Conservation (phyloP, 78 protist species). For the Tieghemostelium lacteum region DNA sequence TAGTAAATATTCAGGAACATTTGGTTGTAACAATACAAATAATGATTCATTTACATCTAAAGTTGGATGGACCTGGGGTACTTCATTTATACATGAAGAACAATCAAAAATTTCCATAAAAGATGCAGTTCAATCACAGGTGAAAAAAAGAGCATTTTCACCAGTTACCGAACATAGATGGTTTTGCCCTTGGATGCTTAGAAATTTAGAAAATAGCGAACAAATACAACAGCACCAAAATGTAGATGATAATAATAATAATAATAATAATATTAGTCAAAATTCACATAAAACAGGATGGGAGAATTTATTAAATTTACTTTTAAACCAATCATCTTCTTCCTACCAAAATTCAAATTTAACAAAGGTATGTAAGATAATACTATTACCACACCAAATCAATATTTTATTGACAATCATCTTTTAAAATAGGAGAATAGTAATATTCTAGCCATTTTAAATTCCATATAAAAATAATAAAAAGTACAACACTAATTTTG, state of each 20-base stretch:
- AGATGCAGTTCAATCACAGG: neutral
- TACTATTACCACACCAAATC: too few relatives aligned
- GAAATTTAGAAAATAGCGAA: neutral
- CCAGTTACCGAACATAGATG: constrained; percentile 66
- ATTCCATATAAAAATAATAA: too few relatives aligned
- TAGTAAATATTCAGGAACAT: neutral
- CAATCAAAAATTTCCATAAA: neutral
- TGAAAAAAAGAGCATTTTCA: constrained; percentile 6
- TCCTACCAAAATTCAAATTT: too few relatives aligned
- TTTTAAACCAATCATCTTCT: constrained; percentile 22
- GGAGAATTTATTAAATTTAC: constrained; percentile 35
- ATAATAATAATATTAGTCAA: neutral
- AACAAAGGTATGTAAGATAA: too few relatives aligned
- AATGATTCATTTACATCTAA: neutral
- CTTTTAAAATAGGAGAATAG: too few relatives aligned
- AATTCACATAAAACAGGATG: neutral
- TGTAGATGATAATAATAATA: neutral
- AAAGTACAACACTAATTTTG: too few relatives aligned
- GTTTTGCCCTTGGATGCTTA: constrained; percentile 76
- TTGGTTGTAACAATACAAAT: neutral
- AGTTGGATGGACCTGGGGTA: constrained; percentile 70
- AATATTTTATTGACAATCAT: too few relatives aligned
- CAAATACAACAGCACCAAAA: neutral
- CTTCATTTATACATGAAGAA: constrained; percentile 4
- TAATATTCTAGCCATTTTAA: too few relatives aligned